A percentile compares a stretch with the other conserved stretches of the same genome.
phyloP scores from a whole-genome alignment of 2,329 filamentous ascomycete species.

The Epichloe aotearoae region DNA sequence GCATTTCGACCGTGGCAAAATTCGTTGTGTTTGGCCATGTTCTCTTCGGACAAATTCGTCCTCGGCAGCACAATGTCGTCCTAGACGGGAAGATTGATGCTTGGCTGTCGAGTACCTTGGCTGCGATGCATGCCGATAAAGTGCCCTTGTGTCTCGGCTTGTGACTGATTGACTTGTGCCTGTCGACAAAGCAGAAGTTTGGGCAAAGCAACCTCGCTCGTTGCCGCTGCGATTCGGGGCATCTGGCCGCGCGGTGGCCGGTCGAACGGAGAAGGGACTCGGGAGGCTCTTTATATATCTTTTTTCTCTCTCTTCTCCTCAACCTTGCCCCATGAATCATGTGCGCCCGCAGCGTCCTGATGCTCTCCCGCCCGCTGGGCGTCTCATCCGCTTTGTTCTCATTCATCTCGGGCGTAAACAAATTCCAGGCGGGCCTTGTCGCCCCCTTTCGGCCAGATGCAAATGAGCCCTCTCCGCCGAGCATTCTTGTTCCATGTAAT shows the following conservation, averaged over 20 bases:
- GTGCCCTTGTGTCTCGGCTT: background rate
- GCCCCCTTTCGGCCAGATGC: too few relatives aligned
- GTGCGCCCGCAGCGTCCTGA: background rate
- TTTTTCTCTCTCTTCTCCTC: background rate
- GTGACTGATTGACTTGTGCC: background rate
- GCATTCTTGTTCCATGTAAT: background rate
- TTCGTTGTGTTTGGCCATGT: background rate
- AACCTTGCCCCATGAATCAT: background rate
- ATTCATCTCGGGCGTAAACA: background rate
- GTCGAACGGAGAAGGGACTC: too few relatives aligned
- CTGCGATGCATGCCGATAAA: background rate
- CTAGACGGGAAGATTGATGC: background rate
- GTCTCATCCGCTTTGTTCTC: background rate
- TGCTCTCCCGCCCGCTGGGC: background rate
- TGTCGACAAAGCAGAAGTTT: background rate
- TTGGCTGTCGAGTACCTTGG: background rate
- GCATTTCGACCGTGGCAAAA: background rate
- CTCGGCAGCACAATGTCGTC: background rate
- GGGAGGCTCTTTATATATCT: slow-evolving; percentile 1
- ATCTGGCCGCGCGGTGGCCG: background rate
- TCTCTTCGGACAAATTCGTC: background rate
- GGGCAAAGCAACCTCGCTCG: background rate
- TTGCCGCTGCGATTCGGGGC: background rate
- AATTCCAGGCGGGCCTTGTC: too few relatives aligned
- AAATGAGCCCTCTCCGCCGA: too few relatives aligned